phyloP scores from a whole-genome alignment of 1,139 yeast genomes.

The Meyerozyma athensensis region DNA sequence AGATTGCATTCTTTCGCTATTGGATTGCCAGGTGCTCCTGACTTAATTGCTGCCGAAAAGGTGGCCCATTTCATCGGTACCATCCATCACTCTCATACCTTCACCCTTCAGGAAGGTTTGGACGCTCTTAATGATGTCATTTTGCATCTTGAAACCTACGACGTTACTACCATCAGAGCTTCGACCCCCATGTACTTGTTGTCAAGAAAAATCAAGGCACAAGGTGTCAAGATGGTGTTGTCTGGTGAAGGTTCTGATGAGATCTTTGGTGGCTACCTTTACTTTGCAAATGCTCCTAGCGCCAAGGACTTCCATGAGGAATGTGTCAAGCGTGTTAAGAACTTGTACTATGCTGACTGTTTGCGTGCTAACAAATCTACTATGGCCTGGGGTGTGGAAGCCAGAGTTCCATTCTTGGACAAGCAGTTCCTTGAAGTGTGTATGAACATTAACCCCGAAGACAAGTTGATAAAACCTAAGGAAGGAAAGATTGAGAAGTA shows the following conservation, averaged over 20 bases:
- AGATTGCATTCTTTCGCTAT: conserved; percentile 93
- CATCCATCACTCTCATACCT: conserved; percentile 95
- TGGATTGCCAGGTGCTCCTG: conserved; percentile 98
- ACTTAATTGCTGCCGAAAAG: conserved; percentile 90
- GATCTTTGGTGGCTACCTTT: conserved; percentile 96
- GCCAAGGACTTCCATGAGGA: conserved; percentile 91
- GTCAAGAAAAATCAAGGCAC: conserved; percentile 96
- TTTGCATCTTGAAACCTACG: conserved; percentile 93
- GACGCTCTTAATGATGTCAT: conserved; percentile 95
- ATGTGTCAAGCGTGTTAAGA: conserved; percentile 92
- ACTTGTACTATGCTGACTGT: conserved; percentile 96
- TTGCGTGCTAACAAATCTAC: conserved; percentile 98
- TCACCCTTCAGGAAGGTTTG: conserved; percentile 92
- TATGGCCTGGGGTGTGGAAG: conserved; percentile 99
- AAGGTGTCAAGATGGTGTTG: conserved; percentile 98
- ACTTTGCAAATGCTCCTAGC: conserved; percentile 94
- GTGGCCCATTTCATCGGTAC: conserved; percentile 95
- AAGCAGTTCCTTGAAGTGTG: conserved; percentile 85
- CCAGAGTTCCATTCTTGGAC: conserved; percentile 98
- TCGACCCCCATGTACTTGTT: conserved; percentile 98
- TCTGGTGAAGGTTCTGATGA: conserved; percentile 99
- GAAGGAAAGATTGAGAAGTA: conserved; percentile 87
- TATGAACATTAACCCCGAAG: conserved; percentile 92
- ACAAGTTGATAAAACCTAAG: conserved; percentile 69
- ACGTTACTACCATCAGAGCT: conserved; percentile 97